These are phyloP conservation scores for Penicillium sp. DNA, from an alignment of 2,329 filamentous ascomycete species.

Conservation along the genomic window DNA sequence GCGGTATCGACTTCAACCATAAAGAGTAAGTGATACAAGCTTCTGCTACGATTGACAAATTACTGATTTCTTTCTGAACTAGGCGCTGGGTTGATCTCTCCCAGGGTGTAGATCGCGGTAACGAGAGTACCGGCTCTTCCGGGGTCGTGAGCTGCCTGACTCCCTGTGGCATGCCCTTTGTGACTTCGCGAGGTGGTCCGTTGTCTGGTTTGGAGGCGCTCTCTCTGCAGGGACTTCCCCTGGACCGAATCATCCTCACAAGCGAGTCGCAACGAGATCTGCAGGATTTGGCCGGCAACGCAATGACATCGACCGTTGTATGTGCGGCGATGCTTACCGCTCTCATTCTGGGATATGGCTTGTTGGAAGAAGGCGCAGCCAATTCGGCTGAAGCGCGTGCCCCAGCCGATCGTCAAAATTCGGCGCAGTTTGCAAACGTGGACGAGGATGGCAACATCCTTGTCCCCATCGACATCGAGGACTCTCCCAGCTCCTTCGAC, in stretches of 20 bases:
- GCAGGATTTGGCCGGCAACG: constrained; percentile 74
- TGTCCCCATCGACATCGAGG: constrained; percentile 15
- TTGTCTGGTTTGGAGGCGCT: constrained; percentile 66
- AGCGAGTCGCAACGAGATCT: constrained; percentile 64
- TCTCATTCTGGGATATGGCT: constrained; percentile 49
- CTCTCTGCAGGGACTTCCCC: constrained; percentile 67
- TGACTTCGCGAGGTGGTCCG: constrained; percentile 62
- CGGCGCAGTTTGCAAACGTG: constrained; percentile 8
- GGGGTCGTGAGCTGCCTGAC: constrained; percentile 70
- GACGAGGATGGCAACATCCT: constrained; percentile 17
- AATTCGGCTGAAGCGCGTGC: not conserved
- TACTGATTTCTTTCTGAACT: constrained; percentile 3
- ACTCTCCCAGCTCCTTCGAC: constrained; percentile 7
- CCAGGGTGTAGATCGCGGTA: constrained; percentile 69
- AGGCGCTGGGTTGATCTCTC: constrained; percentile 62
- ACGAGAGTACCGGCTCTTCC: constrained; percentile 45
- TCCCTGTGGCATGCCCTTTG: constrained; percentile 63
- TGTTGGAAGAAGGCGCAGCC: constrained; percentile 29
- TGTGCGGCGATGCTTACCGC: constrained; percentile 63
- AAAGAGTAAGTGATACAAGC: constrained; percentile 51
- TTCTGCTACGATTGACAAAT: not conserved
- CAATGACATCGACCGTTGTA: constrained; percentile 75
- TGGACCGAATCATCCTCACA: constrained; percentile 64
- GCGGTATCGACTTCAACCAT: constrained; percentile 59
- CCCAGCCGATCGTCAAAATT: not conserved